Evolutionary conservation across 768 basidiomycete genomes (phyloP).

Genomic region (Ramaria sp.): DNA sequence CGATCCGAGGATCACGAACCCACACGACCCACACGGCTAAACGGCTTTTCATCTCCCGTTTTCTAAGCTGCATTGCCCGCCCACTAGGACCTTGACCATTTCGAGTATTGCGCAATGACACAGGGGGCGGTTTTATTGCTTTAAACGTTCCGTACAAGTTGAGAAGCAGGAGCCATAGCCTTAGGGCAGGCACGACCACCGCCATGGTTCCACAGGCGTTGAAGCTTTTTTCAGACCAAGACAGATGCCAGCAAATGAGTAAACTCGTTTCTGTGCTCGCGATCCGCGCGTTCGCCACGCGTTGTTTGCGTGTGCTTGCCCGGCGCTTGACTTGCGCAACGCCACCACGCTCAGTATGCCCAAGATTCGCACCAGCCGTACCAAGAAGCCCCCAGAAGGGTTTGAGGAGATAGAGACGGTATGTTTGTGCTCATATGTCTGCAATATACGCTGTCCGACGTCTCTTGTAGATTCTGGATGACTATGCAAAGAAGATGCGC

Average conservation of each 20-base stretch:
- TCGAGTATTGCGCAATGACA: conserved; percentile 25
- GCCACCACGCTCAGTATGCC: conserved; percentile 48
- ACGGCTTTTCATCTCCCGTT: conserved; percentile 78
- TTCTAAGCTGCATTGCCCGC: conserved; percentile 62
- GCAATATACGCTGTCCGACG: not conserved
- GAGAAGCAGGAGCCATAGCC: conserved; percentile 59
- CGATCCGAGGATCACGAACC: conserved; percentile 33
- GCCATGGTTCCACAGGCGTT: conserved; percentile 36
- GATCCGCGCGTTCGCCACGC: not conserved
- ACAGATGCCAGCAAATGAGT: not conserved
- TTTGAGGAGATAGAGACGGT: conserved; percentile 88
- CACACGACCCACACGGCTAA: conserved; percentile 80
- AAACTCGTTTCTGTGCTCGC: not conserved
- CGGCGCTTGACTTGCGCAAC: not conserved
- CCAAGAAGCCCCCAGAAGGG: conserved; percentile 91
- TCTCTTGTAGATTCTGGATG: conserved; percentile 75
- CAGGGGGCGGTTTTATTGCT: conserved; percentile 57
- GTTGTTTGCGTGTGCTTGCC: conserved; percentile 6
- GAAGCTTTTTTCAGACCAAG: not conserved
- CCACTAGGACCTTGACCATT: conserved; percentile 54
- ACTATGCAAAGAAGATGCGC: conserved; percentile 98
- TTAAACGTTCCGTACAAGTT: conserved; percentile 84
- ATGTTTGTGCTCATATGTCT: conserved; percentile 16
- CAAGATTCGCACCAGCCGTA: conserved; percentile 85
- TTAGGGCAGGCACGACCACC: conserved; percentile 55